Evolutionary conservation across 352 stramenopile genomes (phyloP).

Genomic region (Aphanomyces stellatus): DNA sequence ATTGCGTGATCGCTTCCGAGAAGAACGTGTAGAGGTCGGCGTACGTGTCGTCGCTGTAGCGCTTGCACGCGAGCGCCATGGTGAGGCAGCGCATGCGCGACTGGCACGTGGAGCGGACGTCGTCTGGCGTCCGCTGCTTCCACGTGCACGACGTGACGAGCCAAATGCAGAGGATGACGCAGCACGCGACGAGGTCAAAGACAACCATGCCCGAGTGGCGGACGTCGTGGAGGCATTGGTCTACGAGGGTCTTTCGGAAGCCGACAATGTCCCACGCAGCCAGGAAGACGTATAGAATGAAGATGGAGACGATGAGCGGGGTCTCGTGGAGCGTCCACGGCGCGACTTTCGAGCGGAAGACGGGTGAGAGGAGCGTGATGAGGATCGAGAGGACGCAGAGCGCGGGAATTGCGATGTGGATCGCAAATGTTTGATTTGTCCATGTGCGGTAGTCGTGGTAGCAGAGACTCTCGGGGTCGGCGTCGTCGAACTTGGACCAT

Average conservation of each 20-base stretch:
- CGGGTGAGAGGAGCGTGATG: slow-evolving; percentile 42
- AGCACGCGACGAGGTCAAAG: background rate
- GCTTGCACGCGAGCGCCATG: slow-evolving; percentile 54
- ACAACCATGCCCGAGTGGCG: background rate
- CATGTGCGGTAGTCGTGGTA: slow-evolving; percentile 36
- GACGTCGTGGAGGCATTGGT: background rate
- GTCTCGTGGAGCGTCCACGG: slow-evolving; percentile 24
- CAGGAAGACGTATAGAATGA: background rate
- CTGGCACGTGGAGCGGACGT: slow-evolving; percentile 41
- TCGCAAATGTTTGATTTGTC: slow-evolving; percentile 31
- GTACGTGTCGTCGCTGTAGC: slow-evolving; percentile 34
- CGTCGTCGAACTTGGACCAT: no score
- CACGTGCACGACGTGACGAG: slow-evolving; percentile 34
- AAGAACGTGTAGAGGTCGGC: slow-evolving; percentile 62
- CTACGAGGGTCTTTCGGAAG: background rate
- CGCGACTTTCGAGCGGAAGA: slow-evolving; percentile 44
- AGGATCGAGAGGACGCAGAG: slow-evolving; percentile 33
- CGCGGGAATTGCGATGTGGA: slow-evolving; percentile 33
- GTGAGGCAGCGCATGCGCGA: slow-evolving; percentile 53
- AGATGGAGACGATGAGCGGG: background rate
- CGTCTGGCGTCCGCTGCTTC: slow-evolving; percentile 42
- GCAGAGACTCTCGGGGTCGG: slow-evolving; percentile 31
- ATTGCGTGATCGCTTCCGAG: slow-evolving; percentile 54
- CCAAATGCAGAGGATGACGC: slow-evolving; percentile 37
- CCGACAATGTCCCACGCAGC: background rate